These are phyloP conservation scores for Heliosperma pusillum DNA, from an alignment of 148 eudicot genomes.

Conservation along the genomic window DNA sequence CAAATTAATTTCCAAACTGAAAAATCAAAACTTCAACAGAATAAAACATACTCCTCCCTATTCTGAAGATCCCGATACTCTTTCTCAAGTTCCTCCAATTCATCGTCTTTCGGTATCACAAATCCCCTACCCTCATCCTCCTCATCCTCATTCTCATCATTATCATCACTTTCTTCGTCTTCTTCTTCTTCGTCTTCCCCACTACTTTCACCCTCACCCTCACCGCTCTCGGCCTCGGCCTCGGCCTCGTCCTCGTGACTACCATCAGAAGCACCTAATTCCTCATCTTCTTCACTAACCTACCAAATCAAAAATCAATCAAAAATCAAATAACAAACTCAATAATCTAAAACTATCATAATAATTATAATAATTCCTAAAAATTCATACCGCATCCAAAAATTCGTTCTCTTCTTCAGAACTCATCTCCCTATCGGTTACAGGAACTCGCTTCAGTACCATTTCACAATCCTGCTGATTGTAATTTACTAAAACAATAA, in stretches of 20 bases:
- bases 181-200: slow-evolving; percentile 9
- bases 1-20: neutral
- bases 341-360: neutral
- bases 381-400: slow-evolving; percentile 26
- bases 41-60: slow-evolving; percentile 65
- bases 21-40: neutral
- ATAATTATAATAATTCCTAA: neutral
- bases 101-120: slow-evolving; percentile 38
- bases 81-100: slow-evolving; percentile 81
- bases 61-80: slow-evolving; percentile 54
- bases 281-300: slow-evolving; percentile 33
- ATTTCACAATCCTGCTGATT: slow-evolving; percentile 8
- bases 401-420: slow-evolving; percentile 35
- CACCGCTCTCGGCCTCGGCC: slow-evolving; percentile 20
- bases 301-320: slow-evolving; percentile 13
- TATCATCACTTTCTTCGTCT: slow-evolving; percentile 23
- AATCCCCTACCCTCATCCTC: slow-evolving; percentile 18
- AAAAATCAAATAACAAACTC: neutral
- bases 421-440: slow-evolving; percentile 33
- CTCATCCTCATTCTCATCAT: slow-evolving; percentile 21
- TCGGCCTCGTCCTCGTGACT: slow-evolving; percentile 13
- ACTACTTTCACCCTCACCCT: slow-evolving; percentile 22
- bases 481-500: neutral
- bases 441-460: slow-evolving; percentile 32
- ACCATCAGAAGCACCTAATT: slow-evolving; percentile 28